phyloP scores from a whole-genome alignment of 192 early-diverging fungal genomes.

The Chytriomyces hyalinus region DNA sequence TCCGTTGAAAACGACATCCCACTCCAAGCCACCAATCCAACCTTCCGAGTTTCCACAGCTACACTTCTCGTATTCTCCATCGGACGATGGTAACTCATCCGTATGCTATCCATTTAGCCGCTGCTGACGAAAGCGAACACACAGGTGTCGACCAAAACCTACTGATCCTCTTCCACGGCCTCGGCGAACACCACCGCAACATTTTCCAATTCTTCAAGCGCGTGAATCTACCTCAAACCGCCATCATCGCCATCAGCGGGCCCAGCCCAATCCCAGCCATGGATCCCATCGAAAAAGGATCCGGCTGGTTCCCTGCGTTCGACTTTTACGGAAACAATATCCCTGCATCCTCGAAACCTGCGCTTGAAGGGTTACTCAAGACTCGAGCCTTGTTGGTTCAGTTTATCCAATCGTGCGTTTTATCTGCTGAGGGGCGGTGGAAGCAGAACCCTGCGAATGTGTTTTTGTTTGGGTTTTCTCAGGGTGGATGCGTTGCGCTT shows the following conservation, averaged over 20 bases:
- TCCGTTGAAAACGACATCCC: neutral
- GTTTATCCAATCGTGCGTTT: constrained; percentile 54
- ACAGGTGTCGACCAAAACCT: constrained; percentile 62
- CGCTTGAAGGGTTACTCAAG: constrained; percentile 47
- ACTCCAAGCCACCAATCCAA: neutral
- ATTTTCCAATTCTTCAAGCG: constrained; percentile 67
- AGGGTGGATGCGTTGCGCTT: constrained; percentile 72
- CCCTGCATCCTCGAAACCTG: constrained; percentile 45
- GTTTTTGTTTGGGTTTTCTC: constrained; percentile 76
- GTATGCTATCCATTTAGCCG: neutral
- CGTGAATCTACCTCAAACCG: constrained; percentile 72
- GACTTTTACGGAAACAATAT: constrained; percentile 54
- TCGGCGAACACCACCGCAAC: constrained; percentile 69
- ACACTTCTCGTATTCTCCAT: constrained; percentile 7
- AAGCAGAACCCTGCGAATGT: constrained; percentile 52
- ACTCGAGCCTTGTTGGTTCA: constrained; percentile 51
- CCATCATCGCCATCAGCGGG: constrained; percentile 44
- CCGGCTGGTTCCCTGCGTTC: constrained; percentile 72
- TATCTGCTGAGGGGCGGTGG: constrained; percentile 35
- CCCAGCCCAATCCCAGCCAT: constrained; percentile 47
- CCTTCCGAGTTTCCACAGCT: constrained; percentile 10
- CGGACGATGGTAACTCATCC: neutral
- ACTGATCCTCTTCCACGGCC: constrained; percentile 75
- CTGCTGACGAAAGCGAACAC: neutral
- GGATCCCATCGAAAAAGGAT: constrained; percentile 63